Conservation (phyloP, 1,284 basidiomycete genomes). For the Golubevia sp. region DNA sequence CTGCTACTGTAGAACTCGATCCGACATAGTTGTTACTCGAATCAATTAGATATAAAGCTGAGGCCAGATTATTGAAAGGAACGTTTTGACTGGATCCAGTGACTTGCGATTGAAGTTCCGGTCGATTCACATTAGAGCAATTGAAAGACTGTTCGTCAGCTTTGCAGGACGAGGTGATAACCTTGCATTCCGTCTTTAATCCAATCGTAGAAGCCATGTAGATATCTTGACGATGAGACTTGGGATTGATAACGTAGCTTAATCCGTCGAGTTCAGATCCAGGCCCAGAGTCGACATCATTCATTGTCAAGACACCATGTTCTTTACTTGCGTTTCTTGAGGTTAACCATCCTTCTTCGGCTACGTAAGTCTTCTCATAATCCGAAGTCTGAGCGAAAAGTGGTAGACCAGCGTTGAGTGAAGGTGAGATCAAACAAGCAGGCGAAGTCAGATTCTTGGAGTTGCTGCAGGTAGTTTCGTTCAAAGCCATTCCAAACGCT, state of each 20-base stretch:
- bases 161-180: constrained; percentile 11
- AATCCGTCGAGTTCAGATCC: background rate
- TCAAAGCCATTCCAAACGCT: constrained; percentile 6
- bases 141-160: constrained; percentile 4
- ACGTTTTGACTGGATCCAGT: background rate
- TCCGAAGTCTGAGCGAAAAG: background rate
- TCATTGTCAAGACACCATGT: background rate
- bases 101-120: background rate
- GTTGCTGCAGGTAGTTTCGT: constrained; percentile 9
- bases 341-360: constrained; percentile 9
- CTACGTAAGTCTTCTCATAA: background rate
- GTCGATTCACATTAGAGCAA: constrained; percentile 8
- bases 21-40: background rate
- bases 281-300: background rate
- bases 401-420: background rate
- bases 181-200: constrained; percentile 1
- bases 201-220: constrained; percentile 6
- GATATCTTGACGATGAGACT: background rate
- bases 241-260: constrained; percentile 1
- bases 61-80: constrained; percentile 2
- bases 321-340: constrained; percentile 8
- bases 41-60: constrained; percentile 1
- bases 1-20: too few species aligned
- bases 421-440: constrained; percentile 5
- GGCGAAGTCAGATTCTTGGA: background rate